A percentile compares a stretch with the other conserved stretches of the same genome.
These are phyloP conservation scores for Tolypocladium amazonense DNA, from an alignment of 2,329 filamentous ascomycete species.

Conservation along the genomic window DNA sequence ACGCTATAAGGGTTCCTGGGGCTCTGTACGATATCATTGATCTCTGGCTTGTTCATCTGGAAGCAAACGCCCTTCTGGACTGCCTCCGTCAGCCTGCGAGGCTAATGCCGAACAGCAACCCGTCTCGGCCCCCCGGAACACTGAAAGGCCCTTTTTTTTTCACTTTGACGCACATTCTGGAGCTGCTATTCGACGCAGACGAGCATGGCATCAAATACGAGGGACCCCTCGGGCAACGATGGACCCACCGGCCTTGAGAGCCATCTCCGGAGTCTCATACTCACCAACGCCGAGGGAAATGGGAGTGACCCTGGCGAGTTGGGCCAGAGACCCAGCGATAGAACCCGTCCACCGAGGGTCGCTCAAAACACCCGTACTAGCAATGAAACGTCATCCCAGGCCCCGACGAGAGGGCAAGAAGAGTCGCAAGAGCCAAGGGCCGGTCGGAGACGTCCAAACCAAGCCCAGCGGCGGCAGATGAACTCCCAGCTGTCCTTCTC, in stretches of 20 bases:
- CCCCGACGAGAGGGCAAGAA: neutral
- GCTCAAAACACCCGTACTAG: neutral
- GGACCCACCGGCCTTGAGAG: conserved; percentile 34
- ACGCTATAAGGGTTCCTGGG: neutral
- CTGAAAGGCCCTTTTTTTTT: neutral
- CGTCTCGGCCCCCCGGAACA: neutral
- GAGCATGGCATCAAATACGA: neutral
- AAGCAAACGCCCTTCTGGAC: neutral
- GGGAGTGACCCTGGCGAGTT: neutral
- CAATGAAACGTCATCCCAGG: neutral
- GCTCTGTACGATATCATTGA: neutral
- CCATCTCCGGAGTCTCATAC: conserved; percentile 48
- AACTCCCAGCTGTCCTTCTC: conserved; percentile 47
- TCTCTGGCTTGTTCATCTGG: neutral
- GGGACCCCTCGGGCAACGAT: neutral
- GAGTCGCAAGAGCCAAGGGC: conserved; percentile 14
- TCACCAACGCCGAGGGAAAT: conserved; percentile 33
- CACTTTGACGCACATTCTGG: neutral
- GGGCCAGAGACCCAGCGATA: neutral
- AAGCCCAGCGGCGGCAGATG: conserved; percentile 54
- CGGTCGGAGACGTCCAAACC: conserved; percentile 45
- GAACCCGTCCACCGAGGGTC: neutral
- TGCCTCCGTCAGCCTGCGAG: neutral
- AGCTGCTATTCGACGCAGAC: neutral
- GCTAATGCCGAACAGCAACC: neutral